Evolutionary conservation across 192 early-diverging fungal species (phyloP), one percentile per base, ranked within the genome.

Genomic region (Gigaspora rosea): DNA sequence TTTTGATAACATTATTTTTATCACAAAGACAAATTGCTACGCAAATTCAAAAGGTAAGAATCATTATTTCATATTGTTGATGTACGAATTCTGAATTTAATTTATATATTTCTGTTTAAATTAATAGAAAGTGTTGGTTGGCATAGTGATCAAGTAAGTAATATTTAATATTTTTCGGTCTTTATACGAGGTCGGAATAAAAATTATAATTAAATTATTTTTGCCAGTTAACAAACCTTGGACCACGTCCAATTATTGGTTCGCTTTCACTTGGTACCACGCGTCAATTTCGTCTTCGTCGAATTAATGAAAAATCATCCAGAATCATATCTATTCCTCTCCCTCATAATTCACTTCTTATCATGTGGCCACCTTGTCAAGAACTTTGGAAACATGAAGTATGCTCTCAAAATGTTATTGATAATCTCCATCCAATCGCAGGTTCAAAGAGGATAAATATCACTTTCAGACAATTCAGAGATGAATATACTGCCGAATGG

Each of bases 181-280:
- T 8, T 59, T 22, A n/a, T 18, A 27, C 27, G 27, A 27, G 27
- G 27, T 27, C 27, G 27, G 27, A 27, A 27, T 27, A 27, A n/a
- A 59, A 22, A 8, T 20, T n/a, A 20, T 9, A 59, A 59, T 59
- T 59, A 32, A 27, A 11, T 27, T 59, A 59, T 59, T 59, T 59
- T 11, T 20, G n/a, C n/a, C n/a, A 75, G 70, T 51, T 85, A 47
- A 82, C 83, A 10, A 78, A 82, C 33, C 69, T 85, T 10, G 83
- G 83, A 0, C 83, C 83, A 0, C 61, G 81, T 0, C 83, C 83
- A 2, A 85, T 81, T 1, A 85, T 85, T 32, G 83, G 65, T 2
- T 85, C 83, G 13, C 62, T 85, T 12, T 80, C 81, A 4, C 71
- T 85, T n/a, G 83, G 83, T 10, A 81, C 78, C 13, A 85, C 83